Evolutionary conservation across 208 protist species (phyloP).

Genomic region (Crithidia acanthocephali): DNA sequence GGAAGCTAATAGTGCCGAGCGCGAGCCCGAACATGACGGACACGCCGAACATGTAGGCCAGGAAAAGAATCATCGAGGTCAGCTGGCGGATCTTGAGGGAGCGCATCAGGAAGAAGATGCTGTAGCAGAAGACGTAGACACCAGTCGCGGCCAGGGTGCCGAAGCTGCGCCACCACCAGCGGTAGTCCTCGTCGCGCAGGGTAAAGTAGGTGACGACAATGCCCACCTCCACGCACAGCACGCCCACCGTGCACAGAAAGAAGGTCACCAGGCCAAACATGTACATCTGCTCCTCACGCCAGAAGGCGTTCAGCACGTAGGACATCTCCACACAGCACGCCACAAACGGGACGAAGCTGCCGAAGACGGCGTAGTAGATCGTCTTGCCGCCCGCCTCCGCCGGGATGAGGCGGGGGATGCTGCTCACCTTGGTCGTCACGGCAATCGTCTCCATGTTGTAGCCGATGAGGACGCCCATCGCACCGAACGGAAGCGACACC

Average conservation of each 20-base stretch:
- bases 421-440: conserved; percentile 86
- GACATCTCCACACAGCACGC: conserved; percentile 98
- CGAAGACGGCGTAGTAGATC: conserved; percentile 44
- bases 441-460: conserved; percentile 75
- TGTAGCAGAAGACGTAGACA: conserved; percentile 95
- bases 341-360: conserved; percentile 95
- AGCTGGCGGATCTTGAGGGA: conserved; percentile 71
- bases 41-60: conserved; percentile 76
- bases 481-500: conserved; percentile 94
- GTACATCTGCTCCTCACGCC: conserved; percentile 94
- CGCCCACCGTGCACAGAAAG: conserved; percentile 92
- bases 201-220: conserved; percentile 98
- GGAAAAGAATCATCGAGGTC: conserved; percentile 67
- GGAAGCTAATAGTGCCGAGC: conserved; percentile 79
- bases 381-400: conserved; percentile 35
- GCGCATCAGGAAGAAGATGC: conserved; percentile 89
- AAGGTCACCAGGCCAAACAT: conserved; percentile 96
- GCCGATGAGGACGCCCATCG: conserved; percentile 91
- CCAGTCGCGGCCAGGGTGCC: conserved; percentile 69
- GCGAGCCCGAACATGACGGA: conserved; percentile 63
- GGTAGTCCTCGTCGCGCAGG: conserved; percentile 95
- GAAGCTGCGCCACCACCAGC: conserved; percentile 98
- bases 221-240: conserved; percentile 96
- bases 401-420: conserved; percentile 96
- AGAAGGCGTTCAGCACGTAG: conserved; percentile 95